Evolutionary conservation across 306 rosid genomes (phyloP).

Genomic region (Dicorynia guianensis): DNA sequence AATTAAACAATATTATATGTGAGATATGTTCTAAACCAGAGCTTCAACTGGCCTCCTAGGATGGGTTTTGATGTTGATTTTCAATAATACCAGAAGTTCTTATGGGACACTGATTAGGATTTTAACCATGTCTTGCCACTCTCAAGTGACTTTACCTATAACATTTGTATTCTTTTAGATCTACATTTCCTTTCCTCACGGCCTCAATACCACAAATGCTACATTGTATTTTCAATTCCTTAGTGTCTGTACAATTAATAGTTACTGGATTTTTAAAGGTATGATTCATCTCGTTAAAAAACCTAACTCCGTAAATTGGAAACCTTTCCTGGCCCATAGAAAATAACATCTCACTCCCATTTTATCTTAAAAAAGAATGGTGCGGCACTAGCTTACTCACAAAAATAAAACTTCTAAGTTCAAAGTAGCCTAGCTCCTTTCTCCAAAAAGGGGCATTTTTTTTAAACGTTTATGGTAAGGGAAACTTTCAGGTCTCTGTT

Average conservation of each 20-base stretch:
- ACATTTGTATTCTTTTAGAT: background rate
- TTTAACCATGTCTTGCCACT: slow-evolving; percentile 12
- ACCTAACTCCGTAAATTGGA: background rate
- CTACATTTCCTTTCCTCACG: background rate
- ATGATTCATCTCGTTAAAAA: background rate
- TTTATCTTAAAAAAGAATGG: background rate
- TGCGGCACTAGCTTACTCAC: background rate
- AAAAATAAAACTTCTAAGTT: background rate
- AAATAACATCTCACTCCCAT: background rate
- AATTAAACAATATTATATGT: background rate
- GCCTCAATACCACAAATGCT: slow-evolving; percentile 15
- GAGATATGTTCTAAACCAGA: background rate
- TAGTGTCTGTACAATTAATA: background rate
- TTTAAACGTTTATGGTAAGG: too few relatives aligned
- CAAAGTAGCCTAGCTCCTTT: too few relatives aligned
- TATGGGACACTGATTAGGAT: background rate
- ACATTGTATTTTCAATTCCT: slow-evolving; percentile 7
- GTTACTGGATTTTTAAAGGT: background rate
- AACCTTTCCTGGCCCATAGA: background rate
- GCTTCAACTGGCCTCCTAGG: background rate
- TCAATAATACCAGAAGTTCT: slow-evolving; percentile 7
- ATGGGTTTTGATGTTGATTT: slow-evolving; percentile 20
- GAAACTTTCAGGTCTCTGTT: background rate
- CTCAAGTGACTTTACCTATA: background rate
- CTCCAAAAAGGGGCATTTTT: too few relatives aligned